Conservation (phyloP, 805 yeast genomes). For the Zygosaccharomyces lentus region DNA sequence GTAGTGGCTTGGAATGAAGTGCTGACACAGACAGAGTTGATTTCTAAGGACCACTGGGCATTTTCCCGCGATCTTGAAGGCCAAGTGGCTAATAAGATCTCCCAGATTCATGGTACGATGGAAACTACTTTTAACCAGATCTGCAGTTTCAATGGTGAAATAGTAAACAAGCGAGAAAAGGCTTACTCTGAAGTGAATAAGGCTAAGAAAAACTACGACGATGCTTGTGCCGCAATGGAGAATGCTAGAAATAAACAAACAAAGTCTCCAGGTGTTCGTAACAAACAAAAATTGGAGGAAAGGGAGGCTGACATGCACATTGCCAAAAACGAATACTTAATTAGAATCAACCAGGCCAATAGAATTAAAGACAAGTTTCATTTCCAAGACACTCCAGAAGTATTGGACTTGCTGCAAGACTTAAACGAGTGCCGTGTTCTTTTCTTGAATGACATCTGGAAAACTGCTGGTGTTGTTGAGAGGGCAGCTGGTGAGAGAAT, state of each 20-base stretch:
- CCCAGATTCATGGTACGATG: constrained; percentile 49
- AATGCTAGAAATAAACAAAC: constrained; percentile 69
- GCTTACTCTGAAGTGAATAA: constrained; percentile 33
- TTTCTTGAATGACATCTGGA: constrained; percentile 64
- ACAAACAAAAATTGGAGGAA: constrained; percentile 47
- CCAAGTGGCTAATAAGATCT: constrained; percentile 59
- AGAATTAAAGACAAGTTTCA: constrained; percentile 87
- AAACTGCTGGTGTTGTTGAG: constrained; percentile 59
- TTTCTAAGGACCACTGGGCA: constrained; percentile 60
- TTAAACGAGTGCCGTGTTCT: constrained; percentile 74
- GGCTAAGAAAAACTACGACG: constrained; percentile 71
- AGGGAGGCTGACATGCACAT: constrained; percentile 78
- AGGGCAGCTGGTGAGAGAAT: constrained; percentile 45
- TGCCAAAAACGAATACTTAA: constrained; percentile 78
- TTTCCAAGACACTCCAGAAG: constrained; percentile 89
- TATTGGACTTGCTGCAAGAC: constrained; percentile 79
- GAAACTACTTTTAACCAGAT: constrained; percentile 53
- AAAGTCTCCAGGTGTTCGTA: constrained; percentile 50
- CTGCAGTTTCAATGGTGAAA: constrained; percentile 53
- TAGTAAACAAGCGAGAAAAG: constrained; percentile 41
- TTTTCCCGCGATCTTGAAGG: constrained; percentile 57
- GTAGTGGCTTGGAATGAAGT: constrained; percentile 89
- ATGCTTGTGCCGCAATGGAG: constrained; percentile 76
- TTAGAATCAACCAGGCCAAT: constrained; percentile 79
- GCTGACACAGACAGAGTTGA: constrained; percentile 73